Evolutionary conservation across 371 early-diverging fungal species (phyloP).

Genomic region (Syncephalastrum sp.): DNA sequence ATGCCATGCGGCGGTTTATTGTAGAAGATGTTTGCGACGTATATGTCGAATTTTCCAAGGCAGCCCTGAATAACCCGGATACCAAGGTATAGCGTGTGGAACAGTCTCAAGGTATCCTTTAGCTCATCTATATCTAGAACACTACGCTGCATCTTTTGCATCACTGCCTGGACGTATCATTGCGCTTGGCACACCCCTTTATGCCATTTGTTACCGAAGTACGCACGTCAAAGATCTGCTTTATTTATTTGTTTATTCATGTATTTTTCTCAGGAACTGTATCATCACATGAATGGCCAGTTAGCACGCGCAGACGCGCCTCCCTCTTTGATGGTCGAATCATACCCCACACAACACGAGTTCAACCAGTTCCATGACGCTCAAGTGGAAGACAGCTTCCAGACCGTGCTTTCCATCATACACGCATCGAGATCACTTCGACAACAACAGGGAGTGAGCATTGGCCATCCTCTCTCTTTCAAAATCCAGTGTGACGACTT

Average conservation of each 20-base stretch:
- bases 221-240: constrained; percentile 25
- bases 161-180: constrained; percentile 78
- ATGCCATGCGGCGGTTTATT: constrained; percentile 85
- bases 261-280: constrained; percentile 48
- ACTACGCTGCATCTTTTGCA: constrained; percentile 56
- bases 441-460: constrained; percentile 60
- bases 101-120: background rate
- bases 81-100: constrained; percentile 8
- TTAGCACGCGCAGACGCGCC: constrained; percentile 14
- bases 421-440: constrained; percentile 65
- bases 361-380: constrained; percentile 37
- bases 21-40: constrained; percentile 95
- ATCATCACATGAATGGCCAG: constrained; percentile 50
- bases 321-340: constrained; percentile 56
- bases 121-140: constrained; percentile 15
- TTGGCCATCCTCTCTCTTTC: constrained; percentile 50
- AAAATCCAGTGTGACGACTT: constrained; percentile 44
- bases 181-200: constrained; percentile 93
- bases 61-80: constrained; percentile 48
- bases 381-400: constrained; percentile 55
- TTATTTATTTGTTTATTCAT: background rate
- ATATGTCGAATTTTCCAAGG: constrained; percentile 86
- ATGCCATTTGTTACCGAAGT: constrained; percentile 99
- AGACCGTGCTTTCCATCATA: constrained; percentile 56
- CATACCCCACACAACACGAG: constrained; percentile 43